These are phyloP conservation scores for Gaertneriomyces sp. DNA, from an alignment of 192 early-diverging fungal species.

Conservation along the genomic window DNA sequence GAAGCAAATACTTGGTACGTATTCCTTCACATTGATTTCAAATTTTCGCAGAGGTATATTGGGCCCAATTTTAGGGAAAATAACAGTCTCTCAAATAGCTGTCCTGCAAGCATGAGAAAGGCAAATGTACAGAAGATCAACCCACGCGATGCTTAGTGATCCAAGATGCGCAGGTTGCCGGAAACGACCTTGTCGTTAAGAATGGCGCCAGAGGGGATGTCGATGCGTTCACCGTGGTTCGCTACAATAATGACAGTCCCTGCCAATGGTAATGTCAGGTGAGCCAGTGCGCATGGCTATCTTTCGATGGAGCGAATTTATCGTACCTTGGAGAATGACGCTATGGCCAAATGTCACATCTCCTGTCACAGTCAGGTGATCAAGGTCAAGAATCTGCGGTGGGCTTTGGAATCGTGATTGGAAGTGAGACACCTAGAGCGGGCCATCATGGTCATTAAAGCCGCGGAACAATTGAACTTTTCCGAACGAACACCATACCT, in stretches of 20 bases:
- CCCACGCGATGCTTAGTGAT: slow-evolving; percentile 36
- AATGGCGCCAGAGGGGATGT: slow-evolving; percentile 90
- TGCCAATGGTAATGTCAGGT: neutral
- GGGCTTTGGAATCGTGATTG: slow-evolving; percentile 84
- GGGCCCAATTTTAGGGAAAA: too few species aligned
- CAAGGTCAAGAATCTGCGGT: slow-evolving; percentile 94
- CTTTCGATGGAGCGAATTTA: neutral
- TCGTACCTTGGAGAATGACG: slow-evolving; percentile 63
- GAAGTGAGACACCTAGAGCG: slow-evolving; percentile 70
- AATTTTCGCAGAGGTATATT: too few species aligned
- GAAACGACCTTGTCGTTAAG: slow-evolving; percentile 98
- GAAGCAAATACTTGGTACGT: too few species aligned
- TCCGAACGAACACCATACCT: slow-evolving; percentile 50
- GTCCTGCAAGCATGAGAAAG: too few species aligned
- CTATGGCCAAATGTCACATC: slow-evolving; percentile 96
- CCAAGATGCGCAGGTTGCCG: slow-evolving; percentile 81
- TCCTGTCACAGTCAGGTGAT: slow-evolving; percentile 97
- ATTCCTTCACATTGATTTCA: too few species aligned
- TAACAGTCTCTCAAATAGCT: too few species aligned
- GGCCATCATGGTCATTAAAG: neutral
- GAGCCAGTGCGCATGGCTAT: neutral
- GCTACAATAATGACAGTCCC: slow-evolving; percentile 99
- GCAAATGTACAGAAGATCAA: too few species aligned
- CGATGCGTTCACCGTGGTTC: slow-evolving; percentile 94
- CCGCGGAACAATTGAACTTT: neutral